Evolutionary conservation across 805 yeast genomes (phyloP), one percentile per base, ranked within the genome.

Genomic region (Middelhovenomyces tepae): DNA sequence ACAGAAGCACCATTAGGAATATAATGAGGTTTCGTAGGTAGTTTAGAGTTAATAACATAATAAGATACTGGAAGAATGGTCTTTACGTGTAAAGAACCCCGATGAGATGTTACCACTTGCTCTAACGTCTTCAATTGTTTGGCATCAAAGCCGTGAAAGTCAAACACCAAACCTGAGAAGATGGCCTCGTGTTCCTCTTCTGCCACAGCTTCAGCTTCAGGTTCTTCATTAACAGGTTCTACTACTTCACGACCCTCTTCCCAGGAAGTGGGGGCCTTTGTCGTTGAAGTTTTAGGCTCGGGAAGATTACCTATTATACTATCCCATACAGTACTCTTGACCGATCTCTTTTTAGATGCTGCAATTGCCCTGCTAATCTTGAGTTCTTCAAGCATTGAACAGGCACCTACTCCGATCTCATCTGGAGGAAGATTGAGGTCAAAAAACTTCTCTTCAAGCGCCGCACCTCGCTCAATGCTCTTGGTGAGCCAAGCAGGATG

Each of bases 401-500:
- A 54, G 2, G 65, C 50, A 8, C 45, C 54, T 8, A 26, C 24
- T 4, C 66, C 67, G 16, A 61, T 50, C n/a, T 50, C 32, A 1
- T 53, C 53, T 11, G 35, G 47, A 2, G 50, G 41, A 8, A 47
- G 21, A 8, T 44, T 45, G 5, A 55, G 40, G 30, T 53, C 47
- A 43, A 53, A 63, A n/a, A 57, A 53, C n/a, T 47, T 46, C 19
- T 53, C 64, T 11, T 55, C 54, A 25, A 69, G 40, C 10, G 60
- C 57, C 1, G 65, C 67, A n/a, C 59, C 56, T 36, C 69, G 48
- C 29, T 47, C 51, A 2, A 58, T 37, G 31, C 70, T 62, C 36
- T 65, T 64, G 3, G 47, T 21, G 9, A 70, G 32, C 75, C 75
- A 71, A 31, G 56, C 50, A 6, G 64, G 62, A 36, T 59, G 59